A percentile compares a stretch with the other conserved stretches of the same genome.
Evolutionary conservation across 169 alveolate species (phyloP).

Genomic region (Miamiensis avidus): DNA sequence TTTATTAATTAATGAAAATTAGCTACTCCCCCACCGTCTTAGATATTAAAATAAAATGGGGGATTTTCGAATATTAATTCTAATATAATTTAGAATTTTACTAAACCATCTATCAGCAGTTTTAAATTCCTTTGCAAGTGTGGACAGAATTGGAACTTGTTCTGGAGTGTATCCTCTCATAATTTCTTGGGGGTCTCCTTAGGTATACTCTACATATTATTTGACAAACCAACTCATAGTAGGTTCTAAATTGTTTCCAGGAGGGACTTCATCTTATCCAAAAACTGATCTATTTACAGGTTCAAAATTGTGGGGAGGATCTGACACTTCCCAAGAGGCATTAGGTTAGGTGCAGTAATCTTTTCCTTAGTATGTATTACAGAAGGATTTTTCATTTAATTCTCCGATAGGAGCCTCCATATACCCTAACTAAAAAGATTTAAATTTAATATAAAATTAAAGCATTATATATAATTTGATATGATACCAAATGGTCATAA

Average conservation of each 20-base stretch:
- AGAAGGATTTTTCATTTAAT: constrained; percentile 2
- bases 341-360: background rate
- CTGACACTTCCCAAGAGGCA: background rate
- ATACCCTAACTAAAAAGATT: background rate
- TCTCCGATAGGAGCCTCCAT: background rate
- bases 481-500: constrained; percentile 16
- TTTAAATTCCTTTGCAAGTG: constrained; percentile 1
- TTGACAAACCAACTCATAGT: background rate
- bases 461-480: background rate
- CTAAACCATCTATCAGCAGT: background rate
- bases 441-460: no score
- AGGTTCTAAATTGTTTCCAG: background rate
- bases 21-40: no score
- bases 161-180: background rate
- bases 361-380: background rate
- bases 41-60: no score
- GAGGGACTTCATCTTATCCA: background rate
- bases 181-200: background rate
- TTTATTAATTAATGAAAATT: no score
- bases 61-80: no score
- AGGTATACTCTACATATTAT: background rate
- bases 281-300: background rate
- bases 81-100: no score
- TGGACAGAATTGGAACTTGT: background rate
- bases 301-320: background rate